Evolutionary conservation across 352 stramenopile genomes (phyloP), one percentile per base, ranked within the genome.

Genomic region (Pythium utonaiense): DNA sequence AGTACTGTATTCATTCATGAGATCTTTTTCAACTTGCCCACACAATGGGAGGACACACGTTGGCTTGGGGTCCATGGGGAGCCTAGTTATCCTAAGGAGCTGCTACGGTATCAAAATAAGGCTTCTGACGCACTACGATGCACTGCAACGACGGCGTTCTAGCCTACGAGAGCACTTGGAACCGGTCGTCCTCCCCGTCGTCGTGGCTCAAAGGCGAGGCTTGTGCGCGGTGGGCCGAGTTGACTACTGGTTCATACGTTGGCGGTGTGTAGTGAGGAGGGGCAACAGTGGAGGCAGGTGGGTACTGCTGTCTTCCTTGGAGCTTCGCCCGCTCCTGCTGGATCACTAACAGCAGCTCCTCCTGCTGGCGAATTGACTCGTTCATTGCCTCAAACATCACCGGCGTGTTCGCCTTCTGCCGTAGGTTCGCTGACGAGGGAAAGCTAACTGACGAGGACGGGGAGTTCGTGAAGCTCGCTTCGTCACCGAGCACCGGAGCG

Each of bases 331-430:
- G 57, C 24, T 70, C 63, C 40, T 65, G 52, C 47, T 70, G 63
- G 41, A 70, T 66, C 24, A 63, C 59, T 28, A 57, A 36, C 25
- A 70, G 54, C 45, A 70, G 63, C 27, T 70, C 63, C 16, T 70
- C 52, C 22, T 70, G 63, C 31, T 66, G 63, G 16, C 57, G 57
- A 19, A 70, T 70, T 28, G 63, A 62, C 21, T 41, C 48, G 57
- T 70, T 66, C 63, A 70, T 66, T 25, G 65, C 49, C 28, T 70
- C 45, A 45, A 70, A 70, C 30, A 63, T 38, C 33, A 42, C 36
- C 10, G 36, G 36, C 36, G 36, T 44, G 36, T 22, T 44, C 16
- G 36, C 36, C 36, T 44, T 44, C 36, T 44, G 36, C 6, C 36
- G 36, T 6, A 44, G 4, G 40, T 47, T 25, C 30, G 50, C 25